A percentile compares a stretch with the other conserved stretches of the same genome.
These are phyloP conservation scores for Dendrocalamus latiflorus DNA, from an alignment of 202 grass and related monocot genomes.

Conservation along the genomic window DNA sequence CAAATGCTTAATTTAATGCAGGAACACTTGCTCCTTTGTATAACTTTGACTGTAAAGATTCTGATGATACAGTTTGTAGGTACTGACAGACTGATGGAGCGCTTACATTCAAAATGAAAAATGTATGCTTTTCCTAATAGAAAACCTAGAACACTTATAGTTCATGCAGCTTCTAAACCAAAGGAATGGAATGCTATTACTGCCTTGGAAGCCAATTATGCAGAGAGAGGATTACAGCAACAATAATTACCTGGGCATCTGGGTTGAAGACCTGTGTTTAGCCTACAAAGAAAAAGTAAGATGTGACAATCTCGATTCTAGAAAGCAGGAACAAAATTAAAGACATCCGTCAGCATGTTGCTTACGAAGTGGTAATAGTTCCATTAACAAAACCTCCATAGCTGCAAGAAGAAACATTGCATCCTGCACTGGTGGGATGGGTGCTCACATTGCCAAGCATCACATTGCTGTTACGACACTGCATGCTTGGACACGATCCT, in stretches of 20 bases:
- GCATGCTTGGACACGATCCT: conserved; percentile 78
- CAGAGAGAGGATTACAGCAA: neutral
- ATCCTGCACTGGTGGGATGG: conserved; percentile 57
- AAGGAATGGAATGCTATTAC: neutral
- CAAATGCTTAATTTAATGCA: neutral
- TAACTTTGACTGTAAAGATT: no score
- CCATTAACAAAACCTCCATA: conserved; percentile 90
- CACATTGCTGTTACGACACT: conserved; percentile 71
- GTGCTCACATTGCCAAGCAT: conserved; percentile 70
- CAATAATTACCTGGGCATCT: conserved; percentile 74
- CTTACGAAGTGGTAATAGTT: conserved; percentile 67
- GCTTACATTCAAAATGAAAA: neutral
- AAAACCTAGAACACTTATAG: neutral
- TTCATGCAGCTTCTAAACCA: neutral
- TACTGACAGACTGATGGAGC: neutral
- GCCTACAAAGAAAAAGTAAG: conserved; percentile 38
- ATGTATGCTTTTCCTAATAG: neutral
- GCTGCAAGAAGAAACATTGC: conserved; percentile 78
- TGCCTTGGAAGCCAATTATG: neutral
- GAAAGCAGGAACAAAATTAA: neutral
- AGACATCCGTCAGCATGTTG: neutral
- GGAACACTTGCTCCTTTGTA: neutral
- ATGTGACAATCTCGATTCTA: neutral
- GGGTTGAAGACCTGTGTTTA: conserved; percentile 57
- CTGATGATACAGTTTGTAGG: neutral